Evolutionary conservation across 495 filamentous ascomycete genomes (phyloP).

Genomic region (Ramalina peruviana): DNA sequence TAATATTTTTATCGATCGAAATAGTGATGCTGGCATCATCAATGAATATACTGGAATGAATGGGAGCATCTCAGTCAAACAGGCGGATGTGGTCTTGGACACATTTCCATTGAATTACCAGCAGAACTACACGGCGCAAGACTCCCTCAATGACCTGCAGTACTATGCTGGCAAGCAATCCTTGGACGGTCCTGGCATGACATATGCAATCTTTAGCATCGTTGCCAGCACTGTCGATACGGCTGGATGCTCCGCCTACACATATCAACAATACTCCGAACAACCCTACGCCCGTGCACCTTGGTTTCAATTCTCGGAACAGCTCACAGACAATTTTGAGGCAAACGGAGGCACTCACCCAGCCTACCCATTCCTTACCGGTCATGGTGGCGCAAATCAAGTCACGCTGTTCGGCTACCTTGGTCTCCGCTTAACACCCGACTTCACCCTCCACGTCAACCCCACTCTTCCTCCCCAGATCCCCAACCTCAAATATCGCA

Average conservation of each 20-base stretch:
- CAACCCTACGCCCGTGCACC: constrained; percentile 37
- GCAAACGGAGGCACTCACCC: constrained; percentile 55
- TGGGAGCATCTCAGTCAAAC: constrained; percentile 46
- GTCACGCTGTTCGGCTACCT: constrained; percentile 48
- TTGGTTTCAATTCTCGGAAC: constrained; percentile 49
- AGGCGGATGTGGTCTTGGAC: constrained; percentile 48
- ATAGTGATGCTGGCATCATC: constrained; percentile 44
- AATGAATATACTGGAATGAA: constrained; percentile 59
- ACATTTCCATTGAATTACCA: constrained; percentile 43
- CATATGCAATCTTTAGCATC: constrained; percentile 50
- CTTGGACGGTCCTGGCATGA: constrained; percentile 50
- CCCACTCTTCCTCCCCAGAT: constrained; percentile 50
- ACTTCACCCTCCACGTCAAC: constrained; percentile 39
- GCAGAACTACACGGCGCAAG: constrained; percentile 35
- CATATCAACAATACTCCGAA: constrained; percentile 48
- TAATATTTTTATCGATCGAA: constrained; percentile 37
- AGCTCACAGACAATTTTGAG: constrained; percentile 49
- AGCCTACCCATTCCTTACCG: constrained; percentile 54
- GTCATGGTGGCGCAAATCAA: constrained; percentile 49
- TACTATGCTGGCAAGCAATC: constrained; percentile 56
- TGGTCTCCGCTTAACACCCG: constrained; percentile 39
- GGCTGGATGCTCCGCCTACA: constrained; percentile 48
- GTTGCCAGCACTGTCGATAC: constrained; percentile 43
- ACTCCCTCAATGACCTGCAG: constrained; percentile 41
- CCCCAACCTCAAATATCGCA: constrained; percentile 45